Evolutionary conservation across 192 early-diverging fungal genomes (phyloP).

Genomic region (Linnemannia elongata): DNA sequence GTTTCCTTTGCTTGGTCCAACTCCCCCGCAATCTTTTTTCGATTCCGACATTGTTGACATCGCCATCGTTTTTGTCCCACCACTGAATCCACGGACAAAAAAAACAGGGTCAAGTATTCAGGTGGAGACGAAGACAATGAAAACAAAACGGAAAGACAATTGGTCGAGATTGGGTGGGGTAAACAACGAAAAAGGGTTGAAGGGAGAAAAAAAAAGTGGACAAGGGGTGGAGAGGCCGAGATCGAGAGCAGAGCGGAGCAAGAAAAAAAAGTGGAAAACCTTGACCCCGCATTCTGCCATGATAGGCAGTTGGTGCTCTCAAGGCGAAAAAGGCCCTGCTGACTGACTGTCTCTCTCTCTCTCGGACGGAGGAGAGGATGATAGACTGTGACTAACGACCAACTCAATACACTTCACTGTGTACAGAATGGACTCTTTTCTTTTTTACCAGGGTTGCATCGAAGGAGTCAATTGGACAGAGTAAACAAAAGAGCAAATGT

Average conservation of each 20-base stretch:
- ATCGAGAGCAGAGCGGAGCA: not conserved
- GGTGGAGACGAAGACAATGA: not conserved
- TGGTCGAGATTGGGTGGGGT: not conserved
- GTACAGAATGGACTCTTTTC: not conserved
- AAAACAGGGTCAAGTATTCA: not conserved
- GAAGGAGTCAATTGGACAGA: not conserved
- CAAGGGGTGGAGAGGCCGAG: not conserved
- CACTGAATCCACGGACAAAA: not conserved
- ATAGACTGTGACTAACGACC: not conserved
- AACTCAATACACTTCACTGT: not conserved
- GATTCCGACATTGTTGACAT: not conserved
- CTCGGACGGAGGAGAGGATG: not conserved
- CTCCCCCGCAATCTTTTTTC: conserved; percentile 4
- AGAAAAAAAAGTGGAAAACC: conserved; percentile 6
- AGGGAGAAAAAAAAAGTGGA: conserved; percentile 13
- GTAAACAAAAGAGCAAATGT: not conserved
- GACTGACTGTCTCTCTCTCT: not conserved
- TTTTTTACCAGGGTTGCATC: not conserved
- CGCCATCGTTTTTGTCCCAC: not conserved
- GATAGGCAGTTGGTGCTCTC: conserved; percentile 14
- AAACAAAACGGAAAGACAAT: not conserved
- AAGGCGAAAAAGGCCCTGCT: not conserved
- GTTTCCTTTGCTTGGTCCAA: not conserved
- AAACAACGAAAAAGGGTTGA: conserved; percentile 3
- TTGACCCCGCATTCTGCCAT: conserved; percentile 50